Conservation (phyloP, 2,329 filamentous ascomycete genomes). For the Nemania sp. region DNA sequence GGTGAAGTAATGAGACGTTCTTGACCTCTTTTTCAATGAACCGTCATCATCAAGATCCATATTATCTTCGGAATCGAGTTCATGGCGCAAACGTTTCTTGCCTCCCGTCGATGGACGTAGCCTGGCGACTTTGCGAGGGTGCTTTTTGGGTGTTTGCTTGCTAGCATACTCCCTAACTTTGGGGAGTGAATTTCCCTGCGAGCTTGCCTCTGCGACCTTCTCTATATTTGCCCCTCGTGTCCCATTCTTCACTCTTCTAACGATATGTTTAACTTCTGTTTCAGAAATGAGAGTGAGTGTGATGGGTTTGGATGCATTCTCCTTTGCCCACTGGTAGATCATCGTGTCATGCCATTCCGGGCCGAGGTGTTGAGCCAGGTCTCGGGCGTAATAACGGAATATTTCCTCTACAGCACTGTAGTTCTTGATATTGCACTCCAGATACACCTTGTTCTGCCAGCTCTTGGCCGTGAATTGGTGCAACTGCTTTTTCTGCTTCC, state of each 20-base stretch:
- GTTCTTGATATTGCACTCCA: constrained; percentile 46
- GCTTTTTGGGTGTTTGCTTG: constrained; percentile 36
- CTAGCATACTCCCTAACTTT: constrained; percentile 23
- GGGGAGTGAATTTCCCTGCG: constrained; percentile 30
- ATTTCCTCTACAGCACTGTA: constrained; percentile 45
- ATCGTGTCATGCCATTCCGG: constrained; percentile 39
- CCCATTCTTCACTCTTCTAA: constrained; percentile 33
- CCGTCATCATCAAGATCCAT: constrained; percentile 41
- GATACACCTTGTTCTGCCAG: constrained; percentile 40
- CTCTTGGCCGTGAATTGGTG: constrained; percentile 33
- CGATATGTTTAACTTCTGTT: constrained; percentile 31
- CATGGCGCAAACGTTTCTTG: constrained; percentile 50
- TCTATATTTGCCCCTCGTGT: constrained; percentile 8
- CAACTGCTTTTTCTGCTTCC: constrained; percentile 37
- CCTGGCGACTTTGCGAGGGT: constrained; percentile 49
- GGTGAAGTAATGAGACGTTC: constrained; percentile 31
- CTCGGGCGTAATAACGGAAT: constrained; percentile 48
- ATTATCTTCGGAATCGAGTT: constrained; percentile 41
- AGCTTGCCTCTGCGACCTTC: constrained; percentile 19
- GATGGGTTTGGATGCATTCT: constrained; percentile 35
- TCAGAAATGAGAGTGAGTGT: constrained; percentile 34
- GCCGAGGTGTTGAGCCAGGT: constrained; percentile 39
- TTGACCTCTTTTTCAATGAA: constrained; percentile 34
- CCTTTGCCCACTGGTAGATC: constrained; percentile 38
- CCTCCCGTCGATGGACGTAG: constrained; percentile 47